Evolutionary conservation across 2,329 filamentous ascomycete species (phyloP), one percentile per base, ranked within the genome.

Genomic region (Monosporascus sp.): DNA sequence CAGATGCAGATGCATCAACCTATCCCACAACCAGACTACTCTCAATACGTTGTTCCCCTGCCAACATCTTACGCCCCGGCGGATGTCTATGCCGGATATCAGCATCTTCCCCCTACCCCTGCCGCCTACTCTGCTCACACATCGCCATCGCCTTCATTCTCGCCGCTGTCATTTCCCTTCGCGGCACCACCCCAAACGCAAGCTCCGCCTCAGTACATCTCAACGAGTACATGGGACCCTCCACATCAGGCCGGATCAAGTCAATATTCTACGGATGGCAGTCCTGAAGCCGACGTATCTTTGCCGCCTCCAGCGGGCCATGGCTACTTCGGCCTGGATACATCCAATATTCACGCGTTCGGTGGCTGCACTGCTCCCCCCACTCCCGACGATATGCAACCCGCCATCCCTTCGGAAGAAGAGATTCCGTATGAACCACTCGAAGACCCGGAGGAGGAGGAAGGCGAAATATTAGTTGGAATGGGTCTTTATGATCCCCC

Each of bases 401-500:
- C 77, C 5, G 69, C 74, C 20, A 65, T 77, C 9, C 67, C 77
- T 35, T 68, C 77, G 11, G 78, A 84, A 48, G 79, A 81, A 53
- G 66, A 70, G 6, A 75, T 78, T 49, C 69, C 74, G 11, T 81
- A 77, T 56, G 72, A 78, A 52, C 60, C 77, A 6, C 69, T 82
- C 24, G 77, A 79, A 35, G 77, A 82, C 40, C 65, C 72, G 4
- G 43, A 46, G 11, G 75, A 81, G 48, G 82, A 77, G 26, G 74
- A 80, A 15, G 86, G 84, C 38, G 88, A 91, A 63, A 86, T 91
- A 55, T 77, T 93, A 2, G 79, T 91, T n/a, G 89, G 89, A 20
- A 86, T 94, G 80, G 89, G 89, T 1, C 79, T 94, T 0, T 94
- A 94, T 68, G 89, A 91, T 63, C 74, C 81, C 5, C 88, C 88